Percentiles rank a stretch among this genome's conserved stretches.
Evolutionary conservation across 345 rosid genomes (phyloP).

Genomic region (Citrus sp.): DNA sequence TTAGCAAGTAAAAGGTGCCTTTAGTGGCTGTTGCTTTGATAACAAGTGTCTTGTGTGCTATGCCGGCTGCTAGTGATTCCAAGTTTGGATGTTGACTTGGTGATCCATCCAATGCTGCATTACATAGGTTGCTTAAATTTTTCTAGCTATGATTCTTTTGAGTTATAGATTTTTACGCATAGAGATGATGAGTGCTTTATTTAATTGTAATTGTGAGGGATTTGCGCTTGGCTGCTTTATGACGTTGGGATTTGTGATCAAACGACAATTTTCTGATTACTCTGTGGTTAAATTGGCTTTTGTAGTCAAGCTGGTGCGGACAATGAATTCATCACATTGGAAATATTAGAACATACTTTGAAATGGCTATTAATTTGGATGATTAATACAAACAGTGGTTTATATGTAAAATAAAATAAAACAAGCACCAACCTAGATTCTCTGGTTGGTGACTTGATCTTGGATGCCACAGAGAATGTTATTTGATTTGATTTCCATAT

Average conservation of each 20-base stretch:
- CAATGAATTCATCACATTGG: background rate
- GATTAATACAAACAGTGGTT: background rate
- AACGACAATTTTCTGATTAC: background rate
- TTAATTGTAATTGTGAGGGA: background rate
- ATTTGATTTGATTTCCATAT: background rate
- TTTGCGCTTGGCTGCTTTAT: background rate
- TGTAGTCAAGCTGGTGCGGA: background rate
- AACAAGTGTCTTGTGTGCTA: background rate
- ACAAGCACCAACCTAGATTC: background rate
- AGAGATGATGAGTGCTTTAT: background rate
- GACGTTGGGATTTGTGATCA: background rate
- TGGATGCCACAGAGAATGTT: background rate
- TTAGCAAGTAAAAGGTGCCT: background rate
- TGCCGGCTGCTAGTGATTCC: background rate
- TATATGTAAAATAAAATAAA: background rate
- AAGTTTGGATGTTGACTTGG: conserved; percentile 7
- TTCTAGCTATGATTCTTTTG: background rate
- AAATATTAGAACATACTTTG: background rate
- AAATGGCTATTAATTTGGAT: background rate
- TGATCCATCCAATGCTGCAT: conserved; percentile 3
- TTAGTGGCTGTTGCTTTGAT: background rate
- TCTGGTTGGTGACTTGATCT: background rate
- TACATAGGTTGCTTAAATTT: background rate
- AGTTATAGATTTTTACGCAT: background rate
- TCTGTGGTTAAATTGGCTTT: background rate